Evolutionary conservation across 1,284 basidiomycete genomes (phyloP), one percentile per base, ranked within the genome.

Genomic region (Cystobasidium pallidum): DNA sequence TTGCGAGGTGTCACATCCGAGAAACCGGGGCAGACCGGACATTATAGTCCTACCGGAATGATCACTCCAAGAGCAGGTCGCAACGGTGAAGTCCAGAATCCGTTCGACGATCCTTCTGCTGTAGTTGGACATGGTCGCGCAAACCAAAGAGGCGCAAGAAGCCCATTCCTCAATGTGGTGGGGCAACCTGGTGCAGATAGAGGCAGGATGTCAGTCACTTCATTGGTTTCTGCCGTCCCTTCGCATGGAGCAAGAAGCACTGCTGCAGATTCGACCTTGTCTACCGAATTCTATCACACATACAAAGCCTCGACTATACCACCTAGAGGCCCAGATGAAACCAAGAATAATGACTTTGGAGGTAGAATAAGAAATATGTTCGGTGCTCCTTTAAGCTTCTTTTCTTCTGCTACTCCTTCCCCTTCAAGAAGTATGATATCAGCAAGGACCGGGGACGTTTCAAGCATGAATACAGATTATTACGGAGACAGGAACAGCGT

Each of bases 281-380:
- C 57, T 36, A 70, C 67, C 8, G 67, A 70, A 52, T 70, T 61
- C 30, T 70, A 70, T 43, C 67, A 70, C 41, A 57, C 54, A 2
- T 58, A 57, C 28, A 70, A 70, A 62, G 67, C 67, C 2, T 70
- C 67, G 43, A 70, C 67, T 49, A 70, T 70, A n/a, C 67, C 67
- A 36, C 64, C 64, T 26, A 54, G 36, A 39, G 36, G 8, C 28
- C 36, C 58, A 13, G 30, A 28, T 45, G 26, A 30, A 10, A 28
- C 17, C n/a, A n/a, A n/a, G 13, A 61, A 45, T 26, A 61, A 15
- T 26, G 34, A 28, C 13, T 43, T 45, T 26, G 21, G 58, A 13
- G 58, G 39, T 36, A 43, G 39, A 45, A 26, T 61, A 8, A 61
- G 36, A 43, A 45, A 45, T 26, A 15, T 61, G 4, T 61, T 61